phyloP scores from a whole-genome alignment of 148 eudicot species.

The Suaeda aralocaspica region DNA sequence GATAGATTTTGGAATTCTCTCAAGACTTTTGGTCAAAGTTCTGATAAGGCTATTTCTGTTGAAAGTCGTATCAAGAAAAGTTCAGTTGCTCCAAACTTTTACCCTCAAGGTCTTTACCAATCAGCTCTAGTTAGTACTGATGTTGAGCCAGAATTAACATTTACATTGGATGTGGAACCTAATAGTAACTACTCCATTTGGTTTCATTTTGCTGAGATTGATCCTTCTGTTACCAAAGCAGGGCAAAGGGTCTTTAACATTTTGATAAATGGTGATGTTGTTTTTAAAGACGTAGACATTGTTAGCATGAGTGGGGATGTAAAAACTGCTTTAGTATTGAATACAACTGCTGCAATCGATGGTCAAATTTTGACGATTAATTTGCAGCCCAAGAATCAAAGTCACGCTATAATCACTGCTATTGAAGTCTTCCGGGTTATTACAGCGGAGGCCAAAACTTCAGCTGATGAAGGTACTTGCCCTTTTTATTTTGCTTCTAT shows the following conservation, averaged over 20 bases:
- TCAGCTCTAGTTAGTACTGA: constrained; percentile 74
- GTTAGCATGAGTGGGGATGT: constrained; percentile 64
- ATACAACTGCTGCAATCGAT: constrained; percentile 69
- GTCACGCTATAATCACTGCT: constrained; percentile 66
- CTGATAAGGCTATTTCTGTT: constrained; percentile 52
- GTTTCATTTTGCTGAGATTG: constrained; percentile 97
- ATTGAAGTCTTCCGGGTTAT: constrained; percentile 79
- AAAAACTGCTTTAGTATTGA: constrained; percentile 71
- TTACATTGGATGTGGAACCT: constrained; percentile 84
- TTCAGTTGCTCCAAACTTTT: constrained; percentile 71
- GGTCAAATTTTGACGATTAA: constrained; percentile 77
- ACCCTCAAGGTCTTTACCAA: constrained; percentile 81
- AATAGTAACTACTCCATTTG: constrained; percentile 86
- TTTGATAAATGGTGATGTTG: constrained; percentile 65
- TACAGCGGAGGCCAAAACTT: constrained; percentile 71
- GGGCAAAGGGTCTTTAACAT: constrained; percentile 88
- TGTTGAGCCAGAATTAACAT: constrained; percentile 49
- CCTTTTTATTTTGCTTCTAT: constrained; percentile 6
- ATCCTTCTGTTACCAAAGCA: constrained; percentile 56
- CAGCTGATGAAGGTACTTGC: constrained; percentile 65
- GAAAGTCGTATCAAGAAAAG: constrained; percentile 43
- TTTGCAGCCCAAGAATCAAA: constrained; percentile 52
- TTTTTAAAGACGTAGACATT: constrained; percentile 64
- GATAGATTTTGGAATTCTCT: constrained; percentile 86
- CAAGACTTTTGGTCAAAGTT: constrained; percentile 43